Evolutionary conservation across 2,329 filamentous ascomycete genomes (phyloP), one percentile per base, ranked within the genome.

Genomic region (Eurotiales sp.): DNA sequence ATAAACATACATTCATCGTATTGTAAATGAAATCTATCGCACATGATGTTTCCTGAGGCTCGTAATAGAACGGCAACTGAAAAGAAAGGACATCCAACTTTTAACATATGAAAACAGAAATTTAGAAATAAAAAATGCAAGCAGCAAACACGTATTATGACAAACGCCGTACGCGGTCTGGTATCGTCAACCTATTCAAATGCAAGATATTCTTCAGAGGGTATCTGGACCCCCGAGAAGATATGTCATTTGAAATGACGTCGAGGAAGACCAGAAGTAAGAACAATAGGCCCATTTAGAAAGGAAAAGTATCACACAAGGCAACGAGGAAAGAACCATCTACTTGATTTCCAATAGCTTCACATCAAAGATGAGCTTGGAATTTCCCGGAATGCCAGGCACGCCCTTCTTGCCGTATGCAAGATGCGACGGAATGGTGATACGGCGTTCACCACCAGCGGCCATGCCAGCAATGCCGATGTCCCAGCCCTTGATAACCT

Each of bases 401-500:
- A 88, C 74, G 56, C 80, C 77, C 76, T 88, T 87, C 75, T 83
- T 90, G 73, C 95, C 93, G 72, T 99, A 99, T 63, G 87, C 95
- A 53, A 92, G 83, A 64, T 86, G 77, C 43, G 93, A 79, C 43
- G 95, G 95, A 64, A 99, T 90, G 57, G 85, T 91, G 64, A 99
- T 80, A 61, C 93, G 86, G 65, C 93, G 89, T 81, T 99, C 95
- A 64, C 90, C 90, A 65, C 93, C 93, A 61, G 91, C 86, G 61
- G 85, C 79, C 90, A 99, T 96, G 73, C 95, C 95, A 61, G 82
- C 80, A 61, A 99, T 78, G 74, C 93, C 93, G 59, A 97, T 83
- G 71, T 99, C 95, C 95, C 93, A 97, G 61, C 93, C 93, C 82
- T 95, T 93, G 79, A 99, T 99, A 65, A 99, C 95, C 73, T 97